phyloP scores from a whole-genome alignment of 345 rosid species.

The Linum lewisii region DNA sequence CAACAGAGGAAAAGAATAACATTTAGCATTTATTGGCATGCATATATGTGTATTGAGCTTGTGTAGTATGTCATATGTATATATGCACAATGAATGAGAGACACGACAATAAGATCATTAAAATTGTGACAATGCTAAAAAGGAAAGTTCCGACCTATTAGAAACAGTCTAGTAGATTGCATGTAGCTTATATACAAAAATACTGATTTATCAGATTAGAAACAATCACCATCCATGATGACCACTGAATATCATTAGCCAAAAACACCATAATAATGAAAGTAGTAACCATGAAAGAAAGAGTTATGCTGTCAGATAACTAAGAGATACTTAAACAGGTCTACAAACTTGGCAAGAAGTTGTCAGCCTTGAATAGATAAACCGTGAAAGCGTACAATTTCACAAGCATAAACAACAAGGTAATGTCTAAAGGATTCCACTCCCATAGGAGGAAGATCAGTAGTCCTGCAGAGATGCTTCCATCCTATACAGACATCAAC shows the following conservation, averaged over 20 bases:
- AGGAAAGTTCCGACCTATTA: background rate
- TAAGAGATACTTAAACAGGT: background rate
- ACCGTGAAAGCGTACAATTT: too few species aligned
- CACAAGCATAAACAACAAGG: too few species aligned
- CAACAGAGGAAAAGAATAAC: constrained; percentile 5
- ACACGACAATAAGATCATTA: too few species aligned
- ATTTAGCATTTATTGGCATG: background rate
- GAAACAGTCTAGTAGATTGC: background rate
- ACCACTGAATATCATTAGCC: too few species aligned
- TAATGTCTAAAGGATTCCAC: background rate
- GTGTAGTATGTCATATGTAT: too few species aligned
- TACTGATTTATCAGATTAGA: too few species aligned
- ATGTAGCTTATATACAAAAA: background rate
- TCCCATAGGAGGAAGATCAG: background rate
- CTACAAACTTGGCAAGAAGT: background rate
- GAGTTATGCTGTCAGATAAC: background rate
- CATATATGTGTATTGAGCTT: too few species aligned
- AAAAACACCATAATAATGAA: too few species aligned
- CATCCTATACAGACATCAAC: background rate
- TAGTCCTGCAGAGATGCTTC: background rate
- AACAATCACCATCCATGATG: too few species aligned
- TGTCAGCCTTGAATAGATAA: background rate
- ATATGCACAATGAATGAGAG: background rate
- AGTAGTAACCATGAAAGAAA: background rate
- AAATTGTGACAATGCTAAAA: background rate